A percentile compares a stretch with the other conserved stretches of the same genome.
Conservation (phyloP, 345 rosid genomes). For the Turnera subulata region DNA sequence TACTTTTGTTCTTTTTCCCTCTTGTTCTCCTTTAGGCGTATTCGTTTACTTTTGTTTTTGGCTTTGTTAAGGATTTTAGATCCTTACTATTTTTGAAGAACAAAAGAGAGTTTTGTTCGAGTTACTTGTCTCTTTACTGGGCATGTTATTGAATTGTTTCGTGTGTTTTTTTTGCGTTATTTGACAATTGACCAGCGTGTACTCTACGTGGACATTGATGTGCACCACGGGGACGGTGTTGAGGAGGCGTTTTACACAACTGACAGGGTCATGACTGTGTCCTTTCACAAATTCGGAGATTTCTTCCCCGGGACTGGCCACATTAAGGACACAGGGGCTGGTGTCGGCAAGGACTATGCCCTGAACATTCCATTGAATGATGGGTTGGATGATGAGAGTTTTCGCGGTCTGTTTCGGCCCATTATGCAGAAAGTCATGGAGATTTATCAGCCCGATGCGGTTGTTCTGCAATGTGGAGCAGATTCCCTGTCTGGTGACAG, state of each 20-base stretch:
- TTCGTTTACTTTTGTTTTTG: not conserved
- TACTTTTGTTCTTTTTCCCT: not conserved
- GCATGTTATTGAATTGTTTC: slow-evolving; percentile 8
- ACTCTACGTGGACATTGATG: slow-evolving; percentile 89
- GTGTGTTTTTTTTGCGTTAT: slow-evolving; percentile 20
- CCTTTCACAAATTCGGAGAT: slow-evolving; percentile 96
- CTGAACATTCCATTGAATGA: slow-evolving; percentile 90
- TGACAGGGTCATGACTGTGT: slow-evolving; percentile 99
- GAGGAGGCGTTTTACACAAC: slow-evolving; percentile 98
- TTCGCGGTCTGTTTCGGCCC: slow-evolving; percentile 76
- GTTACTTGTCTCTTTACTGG: not conserved
- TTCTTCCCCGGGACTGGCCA: slow-evolving; percentile 97
- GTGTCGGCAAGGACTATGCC: slow-evolving; percentile 74
- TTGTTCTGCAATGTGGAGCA: slow-evolving; percentile 99
- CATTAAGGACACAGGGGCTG: slow-evolving; percentile 69
- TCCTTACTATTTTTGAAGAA: not conserved
- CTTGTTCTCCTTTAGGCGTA: not conserved
- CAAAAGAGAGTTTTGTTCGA: not conserved
- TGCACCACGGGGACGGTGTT: slow-evolving; percentile 98
- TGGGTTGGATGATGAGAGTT: slow-evolving; percentile 86
- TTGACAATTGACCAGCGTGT: slow-evolving; percentile 53
- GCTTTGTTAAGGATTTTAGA: not conserved
- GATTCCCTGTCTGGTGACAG: slow-evolving; percentile 97
- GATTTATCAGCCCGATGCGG: slow-evolving; percentile 94
- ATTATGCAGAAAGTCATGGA: slow-evolving; percentile 91